These are phyloP conservation scores for Salix exigua DNA, from an alignment of 345 rosid genomes.

Conservation along the genomic window DNA sequence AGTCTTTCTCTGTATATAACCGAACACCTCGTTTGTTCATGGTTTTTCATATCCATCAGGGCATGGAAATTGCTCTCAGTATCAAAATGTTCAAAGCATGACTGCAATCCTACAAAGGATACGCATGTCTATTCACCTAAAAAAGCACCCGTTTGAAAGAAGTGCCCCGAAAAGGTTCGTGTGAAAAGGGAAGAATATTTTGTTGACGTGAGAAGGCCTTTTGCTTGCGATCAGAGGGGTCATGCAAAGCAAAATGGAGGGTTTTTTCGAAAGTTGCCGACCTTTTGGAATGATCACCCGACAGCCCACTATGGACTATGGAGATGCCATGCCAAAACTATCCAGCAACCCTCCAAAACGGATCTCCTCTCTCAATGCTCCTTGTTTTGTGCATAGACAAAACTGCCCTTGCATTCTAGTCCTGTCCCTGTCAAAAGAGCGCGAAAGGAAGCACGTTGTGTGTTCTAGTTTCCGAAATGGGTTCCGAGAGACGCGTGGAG, in stretches of 20 bases:
- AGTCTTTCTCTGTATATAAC: fast-evolving
- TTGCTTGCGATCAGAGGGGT: slow-evolving; percentile 19
- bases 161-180: not conserved
- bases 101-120: not conserved
- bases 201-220: slow-evolving; percentile 14
- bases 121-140: not conserved
- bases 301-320: not conserved
- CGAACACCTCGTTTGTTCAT: no score
- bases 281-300: slow-evolving; percentile 35
- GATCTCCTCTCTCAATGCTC: not conserved
- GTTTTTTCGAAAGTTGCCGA: slow-evolving; percentile 33
- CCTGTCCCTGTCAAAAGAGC: slow-evolving; percentile 18
- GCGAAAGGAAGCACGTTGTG: not conserved
- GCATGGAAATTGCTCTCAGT: no score
- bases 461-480: not conserved
- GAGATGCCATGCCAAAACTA: not conserved
- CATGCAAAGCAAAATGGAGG: slow-evolving; percentile 35
- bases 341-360: not conserved
- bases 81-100: not conserved
- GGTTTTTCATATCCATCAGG: no score
- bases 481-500: not conserved
- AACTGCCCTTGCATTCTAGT: slow-evolving; percentile 7
- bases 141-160: not conserved
- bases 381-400: not conserved
- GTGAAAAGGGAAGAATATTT: slow-evolving; percentile 11